A percentile compares a stretch with the other conserved stretches of the same genome.
These are phyloP conservation scores for Phoma herbarum DNA, from an alignment of 2,329 filamentous ascomycete genomes.

Conservation along the genomic window DNA sequence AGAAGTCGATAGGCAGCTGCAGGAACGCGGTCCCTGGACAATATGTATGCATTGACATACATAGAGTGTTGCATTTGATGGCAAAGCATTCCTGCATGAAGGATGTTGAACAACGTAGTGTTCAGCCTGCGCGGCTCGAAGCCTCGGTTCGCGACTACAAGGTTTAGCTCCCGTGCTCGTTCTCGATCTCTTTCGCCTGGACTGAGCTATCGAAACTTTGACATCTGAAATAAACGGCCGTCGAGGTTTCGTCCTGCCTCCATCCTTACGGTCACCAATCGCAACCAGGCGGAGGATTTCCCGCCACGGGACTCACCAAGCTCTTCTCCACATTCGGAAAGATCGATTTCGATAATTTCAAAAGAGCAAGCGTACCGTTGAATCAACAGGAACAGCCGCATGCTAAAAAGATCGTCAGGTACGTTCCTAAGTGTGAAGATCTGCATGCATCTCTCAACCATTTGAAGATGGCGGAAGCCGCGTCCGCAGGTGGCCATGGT, in stretches of 20 bases:
- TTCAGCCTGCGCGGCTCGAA: background rate
- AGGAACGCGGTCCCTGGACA: background rate
- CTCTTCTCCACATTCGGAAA: conserved; percentile 1
- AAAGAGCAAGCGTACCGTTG: conserved; percentile 17
- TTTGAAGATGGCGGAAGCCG: background rate
- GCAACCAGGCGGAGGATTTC: conserved; percentile 3
- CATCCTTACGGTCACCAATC: conserved; percentile 8
- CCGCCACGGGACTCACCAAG: background rate
- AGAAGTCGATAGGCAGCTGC: background rate
- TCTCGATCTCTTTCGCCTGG: background rate
- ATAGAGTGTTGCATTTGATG: background rate
- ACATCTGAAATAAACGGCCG: conserved; percentile 6
- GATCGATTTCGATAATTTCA: conserved; percentile 5
- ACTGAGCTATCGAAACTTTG: conserved; percentile 7
- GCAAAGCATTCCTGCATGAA: background rate
- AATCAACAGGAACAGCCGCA: conserved; percentile 6
- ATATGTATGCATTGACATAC: conserved; percentile 5
- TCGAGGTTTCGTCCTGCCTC: background rate
- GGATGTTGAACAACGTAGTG: background rate
- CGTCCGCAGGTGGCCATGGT: conserved; percentile 1
- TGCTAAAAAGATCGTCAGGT: conserved; percentile 5
- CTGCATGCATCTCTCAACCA: background rate
- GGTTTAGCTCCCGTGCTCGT: conserved; percentile 18
- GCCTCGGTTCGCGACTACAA: conserved; percentile 1
- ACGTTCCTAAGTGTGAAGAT: background rate